Percentiles rank a stretch among this genome's conserved stretches.
These are phyloP conservation scores for Bruguiera sexangula DNA, from an alignment of 345 rosid genomes.

Conservation along the genomic window DNA sequence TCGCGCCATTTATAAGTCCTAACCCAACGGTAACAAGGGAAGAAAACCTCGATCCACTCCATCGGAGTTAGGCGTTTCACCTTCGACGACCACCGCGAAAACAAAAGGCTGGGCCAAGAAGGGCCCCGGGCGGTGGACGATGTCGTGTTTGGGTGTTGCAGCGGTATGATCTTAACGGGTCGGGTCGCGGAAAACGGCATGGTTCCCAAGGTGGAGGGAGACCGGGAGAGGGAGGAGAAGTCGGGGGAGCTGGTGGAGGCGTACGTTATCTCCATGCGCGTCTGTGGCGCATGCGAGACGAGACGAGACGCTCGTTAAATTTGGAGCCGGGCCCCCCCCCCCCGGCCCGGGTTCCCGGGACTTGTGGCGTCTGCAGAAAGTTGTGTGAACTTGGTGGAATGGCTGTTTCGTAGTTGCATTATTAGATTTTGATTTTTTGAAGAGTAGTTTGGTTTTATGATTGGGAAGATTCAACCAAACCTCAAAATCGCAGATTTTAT, in stretches of 20 bases:
- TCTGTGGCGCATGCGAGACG: not conserved
- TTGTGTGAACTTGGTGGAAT: too few species aligned
- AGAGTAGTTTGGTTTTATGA: too few species aligned
- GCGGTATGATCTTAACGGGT: constrained; percentile 70
- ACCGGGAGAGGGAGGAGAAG: constrained; percentile 14
- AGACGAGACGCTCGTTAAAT: too few species aligned
- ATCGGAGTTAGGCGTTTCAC: constrained; percentile 50
- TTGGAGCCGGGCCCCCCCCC: too few species aligned
- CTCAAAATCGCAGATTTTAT: too few species aligned
- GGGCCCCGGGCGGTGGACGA: constrained; percentile 31
- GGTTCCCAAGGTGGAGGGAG: constrained; percentile 8
- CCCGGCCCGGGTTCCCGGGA: too few species aligned
- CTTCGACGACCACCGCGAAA: constrained; percentile 43
- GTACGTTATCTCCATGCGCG: constrained; percentile 56
- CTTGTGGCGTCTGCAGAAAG: too few species aligned
- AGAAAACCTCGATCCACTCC: constrained; percentile 54
- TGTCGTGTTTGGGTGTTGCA: constrained; percentile 61
- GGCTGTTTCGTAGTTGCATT: too few species aligned
- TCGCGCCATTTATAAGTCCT: constrained; percentile 72
- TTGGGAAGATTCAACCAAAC: too few species aligned
- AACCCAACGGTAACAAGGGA: constrained; percentile 93
- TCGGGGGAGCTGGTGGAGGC: constrained; percentile 52
- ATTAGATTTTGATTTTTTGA: too few species aligned
- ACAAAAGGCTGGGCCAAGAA: constrained; percentile 25
- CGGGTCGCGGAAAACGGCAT: constrained; percentile 44